Percentiles rank a stretch among this genome's conserved stretches.
These are phyloP conservation scores for Immersiella caudata DNA, from an alignment of 495 filamentous ascomycete species.

Conservation along the genomic window DNA sequence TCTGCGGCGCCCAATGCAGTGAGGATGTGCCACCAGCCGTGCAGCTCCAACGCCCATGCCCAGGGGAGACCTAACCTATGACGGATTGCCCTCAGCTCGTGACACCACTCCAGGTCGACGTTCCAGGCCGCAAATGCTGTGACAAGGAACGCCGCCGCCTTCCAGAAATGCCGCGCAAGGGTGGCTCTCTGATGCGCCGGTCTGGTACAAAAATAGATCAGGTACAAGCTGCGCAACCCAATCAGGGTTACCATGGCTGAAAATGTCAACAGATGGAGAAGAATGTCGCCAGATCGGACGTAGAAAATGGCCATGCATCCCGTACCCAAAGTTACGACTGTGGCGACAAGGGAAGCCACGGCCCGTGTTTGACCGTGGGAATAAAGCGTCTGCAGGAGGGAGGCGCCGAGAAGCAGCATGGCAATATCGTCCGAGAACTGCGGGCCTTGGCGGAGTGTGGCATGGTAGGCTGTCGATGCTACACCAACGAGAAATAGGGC, in stretches of 20 bases:
- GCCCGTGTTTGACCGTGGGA: constrained; percentile 43
- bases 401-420: constrained; percentile 57
- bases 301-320: constrained; percentile 40
- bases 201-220: constrained; percentile 21
- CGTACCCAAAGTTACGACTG: constrained; percentile 29
- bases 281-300: constrained; percentile 39
- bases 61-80: constrained; percentile 51
- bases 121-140: constrained; percentile 54
- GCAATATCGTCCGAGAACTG: constrained; percentile 59
- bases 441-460: constrained; percentile 55
- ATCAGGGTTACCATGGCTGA: constrained; percentile 17
- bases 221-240: constrained; percentile 20
- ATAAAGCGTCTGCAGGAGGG: constrained; percentile 55
- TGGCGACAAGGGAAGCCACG: constrained; percentile 33
- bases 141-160: constrained; percentile 30
- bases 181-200: constrained; percentile 22
- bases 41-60: constrained; percentile 57
- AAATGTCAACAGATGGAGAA: constrained; percentile 33
- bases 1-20: constrained; percentile 51
- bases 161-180: constrained; percentile 12
- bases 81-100: constrained; percentile 40
- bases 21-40: constrained; percentile 64
- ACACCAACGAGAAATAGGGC: constrained; percentile 58
- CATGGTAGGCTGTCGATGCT: constrained; percentile 56
- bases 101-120: constrained; percentile 50